Evolutionary conservation across 306 rosid genomes (phyloP).

Genomic region (Boehmeria nivea): DNA sequence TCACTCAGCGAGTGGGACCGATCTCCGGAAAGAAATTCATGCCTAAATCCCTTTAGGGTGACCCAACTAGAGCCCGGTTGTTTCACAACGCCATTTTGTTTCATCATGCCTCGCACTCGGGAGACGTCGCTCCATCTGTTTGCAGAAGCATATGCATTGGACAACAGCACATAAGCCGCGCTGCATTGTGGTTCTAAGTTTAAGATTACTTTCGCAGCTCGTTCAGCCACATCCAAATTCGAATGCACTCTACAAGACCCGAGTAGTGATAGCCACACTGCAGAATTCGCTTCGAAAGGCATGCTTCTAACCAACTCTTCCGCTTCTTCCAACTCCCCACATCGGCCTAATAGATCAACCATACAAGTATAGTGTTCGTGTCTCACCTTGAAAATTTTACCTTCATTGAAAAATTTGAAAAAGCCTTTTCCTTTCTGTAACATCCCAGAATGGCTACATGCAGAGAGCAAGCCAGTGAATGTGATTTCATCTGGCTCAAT

Average conservation of each 20-base stretch:
- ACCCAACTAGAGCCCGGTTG: constrained; percentile 87
- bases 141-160: constrained; percentile 71
- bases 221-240: constrained; percentile 59
- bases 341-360: constrained; percentile 78
- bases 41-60: constrained; percentile 42
- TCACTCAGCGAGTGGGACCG: constrained; percentile 50
- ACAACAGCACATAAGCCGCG: constrained; percentile 62
- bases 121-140: constrained; percentile 69
- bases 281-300: constrained; percentile 48
- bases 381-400: constrained; percentile 34
- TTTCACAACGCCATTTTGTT: constrained; percentile 46
- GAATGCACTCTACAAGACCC: constrained; percentile 60
- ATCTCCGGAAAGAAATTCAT: constrained; percentile 55
- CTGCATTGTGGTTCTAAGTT: constrained; percentile 51
- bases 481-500: constrained; percentile 71
- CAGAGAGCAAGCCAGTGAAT: constrained; percentile 69
- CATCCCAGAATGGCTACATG: constrained; percentile 80
- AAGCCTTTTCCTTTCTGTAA: constrained; percentile 61
- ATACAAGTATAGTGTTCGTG: constrained; percentile 69
- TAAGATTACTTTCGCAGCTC: constrained; percentile 49
- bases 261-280: constrained; percentile 71
- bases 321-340: constrained; percentile 68
- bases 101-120: constrained; percentile 55
- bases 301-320: constrained; percentile 53
- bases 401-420: constrained; percentile 40